These are phyloP conservation scores for Boletus bicolor DNA, from an alignment of 768 basidiomycete genomes.

Conservation along the genomic window DNA sequence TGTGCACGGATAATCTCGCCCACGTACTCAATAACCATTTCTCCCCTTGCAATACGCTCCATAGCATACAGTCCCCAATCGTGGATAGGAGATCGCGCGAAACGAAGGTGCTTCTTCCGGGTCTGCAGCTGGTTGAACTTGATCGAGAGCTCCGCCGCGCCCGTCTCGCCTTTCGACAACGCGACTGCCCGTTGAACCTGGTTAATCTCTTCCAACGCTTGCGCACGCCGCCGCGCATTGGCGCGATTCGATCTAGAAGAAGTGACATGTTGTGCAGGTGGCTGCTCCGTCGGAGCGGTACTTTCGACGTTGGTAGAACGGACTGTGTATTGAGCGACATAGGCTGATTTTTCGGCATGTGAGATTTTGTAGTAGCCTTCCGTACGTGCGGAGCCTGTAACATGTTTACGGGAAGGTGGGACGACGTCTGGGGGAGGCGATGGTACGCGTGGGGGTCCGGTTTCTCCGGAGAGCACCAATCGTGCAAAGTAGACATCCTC, in stretches of 20 bases:
- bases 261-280: conserved; percentile 53
- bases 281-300: conserved; percentile 38
- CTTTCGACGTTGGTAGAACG: conserved; percentile 49
- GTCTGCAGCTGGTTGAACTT: conserved; percentile 99
- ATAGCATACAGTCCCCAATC: conserved; percentile 98
- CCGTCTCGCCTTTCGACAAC: conserved; percentile 70
- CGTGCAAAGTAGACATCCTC: conserved; percentile 84
- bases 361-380: conserved; percentile 97
- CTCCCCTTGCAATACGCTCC: conserved; percentile 89
- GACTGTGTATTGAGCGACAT: conserved; percentile 84
- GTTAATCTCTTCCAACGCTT: conserved; percentile 93
- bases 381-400: conserved; percentile 85
- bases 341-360: conserved; percentile 84
- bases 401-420: conserved; percentile 66
- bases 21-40: conserved; percentile 99
- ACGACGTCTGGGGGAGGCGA: conserved; percentile 41
- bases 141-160: conserved; percentile 70
- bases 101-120: conserved; percentile 95
- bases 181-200: conserved; percentile 80
- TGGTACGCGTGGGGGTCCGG: conserved; percentile 21
- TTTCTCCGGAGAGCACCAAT: conserved; percentile 27
- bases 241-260: conserved; percentile 90
- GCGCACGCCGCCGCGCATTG: conserved; percentile 85
- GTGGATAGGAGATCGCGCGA: conserved; percentile 93
- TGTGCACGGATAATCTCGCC: conserved; percentile 95